Percentiles rank a stretch among this genome's conserved stretches.
Evolutionary conservation across 2,329 filamentous ascomycete genomes (phyloP).

Genomic region (Acrocalymma vagum): DNA sequence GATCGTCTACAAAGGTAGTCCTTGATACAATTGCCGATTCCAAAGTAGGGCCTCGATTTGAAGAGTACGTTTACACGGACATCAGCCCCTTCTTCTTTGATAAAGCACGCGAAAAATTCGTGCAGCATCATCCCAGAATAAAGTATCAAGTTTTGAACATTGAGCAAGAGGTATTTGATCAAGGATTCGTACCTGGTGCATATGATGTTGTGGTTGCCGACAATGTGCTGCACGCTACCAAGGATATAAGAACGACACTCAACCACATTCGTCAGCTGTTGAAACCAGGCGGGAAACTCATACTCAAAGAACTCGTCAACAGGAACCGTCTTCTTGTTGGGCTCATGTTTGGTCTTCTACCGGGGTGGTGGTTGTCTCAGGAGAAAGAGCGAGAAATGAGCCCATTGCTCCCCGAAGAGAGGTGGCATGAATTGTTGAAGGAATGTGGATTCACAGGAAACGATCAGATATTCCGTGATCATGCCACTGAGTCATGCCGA

Average conservation of each 20-base stretch:
- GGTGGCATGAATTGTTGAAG: slow-evolving; percentile 44
- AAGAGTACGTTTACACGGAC: slow-evolving; percentile 19
- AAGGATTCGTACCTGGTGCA: slow-evolving; percentile 17
- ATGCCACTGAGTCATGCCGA: background rate
- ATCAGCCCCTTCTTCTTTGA: slow-evolving; percentile 12
- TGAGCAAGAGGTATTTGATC: slow-evolving; percentile 2
- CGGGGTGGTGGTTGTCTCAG: slow-evolving; percentile 14
- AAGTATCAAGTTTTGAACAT: slow-evolving; percentile 18
- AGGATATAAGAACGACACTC: slow-evolving; percentile 8
- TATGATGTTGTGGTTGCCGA: slow-evolving; percentile 27
- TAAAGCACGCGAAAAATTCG: slow-evolving; percentile 10
- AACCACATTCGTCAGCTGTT: slow-evolving; percentile 7
- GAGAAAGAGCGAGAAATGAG: slow-evolving; percentile 5
- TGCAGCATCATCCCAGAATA: slow-evolving; percentile 10
- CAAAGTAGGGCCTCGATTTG: slow-evolving; percentile 6
- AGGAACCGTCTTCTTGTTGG: slow-evolving; percentile 11
- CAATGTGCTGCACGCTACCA: slow-evolving; percentile 18
- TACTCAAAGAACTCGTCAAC: slow-evolving; percentile 12
- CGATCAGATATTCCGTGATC: slow-evolving; percentile 21
- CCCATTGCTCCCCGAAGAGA: too few relatives aligned
- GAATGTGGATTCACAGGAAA: slow-evolving; percentile 38
- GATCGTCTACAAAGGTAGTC: too few relatives aligned
- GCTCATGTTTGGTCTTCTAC: slow-evolving; percentile 15
- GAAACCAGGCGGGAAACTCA: slow-evolving; percentile 17
- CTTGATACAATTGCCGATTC: background rate